Base-by-base conservation (phyloP, 805 yeast genomes). In the Zygoascus flipseniorum region DNA sequence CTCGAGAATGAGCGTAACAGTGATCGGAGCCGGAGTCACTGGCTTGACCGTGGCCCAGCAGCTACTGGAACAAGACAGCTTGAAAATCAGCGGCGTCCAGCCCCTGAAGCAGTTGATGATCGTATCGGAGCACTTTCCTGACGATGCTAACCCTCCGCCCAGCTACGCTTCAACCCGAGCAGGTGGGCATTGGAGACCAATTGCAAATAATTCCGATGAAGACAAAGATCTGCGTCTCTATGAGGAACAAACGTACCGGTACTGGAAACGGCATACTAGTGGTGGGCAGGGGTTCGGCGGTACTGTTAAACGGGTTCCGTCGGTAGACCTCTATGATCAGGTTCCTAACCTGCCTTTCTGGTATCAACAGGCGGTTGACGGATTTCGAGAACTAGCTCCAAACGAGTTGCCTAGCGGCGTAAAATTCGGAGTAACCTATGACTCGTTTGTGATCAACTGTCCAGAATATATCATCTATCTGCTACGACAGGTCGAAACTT, bases 121-220 rank as follows among this genome's bases (percentile, higher is more conserved):
- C 6, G 31, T 48, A 8, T 31, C 51, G 2, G 51, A 35, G 39
- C 11, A 35, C 42, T 48, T 48, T 45, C 51, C 51, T 14, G 32
- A 48, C 44, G 51, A 48, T 20, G 16, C 13, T 4, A 39, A 35
- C 44, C 35, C 51, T n/a, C 51, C 51, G 10, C 31, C 44, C 13
- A 35, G 23, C 9, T 48, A 48, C 20, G 51, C 51, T 23, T 48
- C 51, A 10, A 48, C 51, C 18, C 39, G 51, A 23, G 51, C 51
- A 8, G 51, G 51, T 8, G 51, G 31, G 9, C 51, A 48, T 37
- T 48, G 32, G 31, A 32, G 51, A 23, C 28, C 51, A 16, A 48
- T 39, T 35, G 51, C 51, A 3, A 28, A 5, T 6, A 35, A 39
- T 23, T 28, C 26, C 16, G 13, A 43, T 9, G 26, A 10, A 9